These are phyloP conservation scores for Pseudocercospora crystallina DNA, from an alignment of 2,329 filamentous ascomycete species.

Conservation along the genomic window DNA sequence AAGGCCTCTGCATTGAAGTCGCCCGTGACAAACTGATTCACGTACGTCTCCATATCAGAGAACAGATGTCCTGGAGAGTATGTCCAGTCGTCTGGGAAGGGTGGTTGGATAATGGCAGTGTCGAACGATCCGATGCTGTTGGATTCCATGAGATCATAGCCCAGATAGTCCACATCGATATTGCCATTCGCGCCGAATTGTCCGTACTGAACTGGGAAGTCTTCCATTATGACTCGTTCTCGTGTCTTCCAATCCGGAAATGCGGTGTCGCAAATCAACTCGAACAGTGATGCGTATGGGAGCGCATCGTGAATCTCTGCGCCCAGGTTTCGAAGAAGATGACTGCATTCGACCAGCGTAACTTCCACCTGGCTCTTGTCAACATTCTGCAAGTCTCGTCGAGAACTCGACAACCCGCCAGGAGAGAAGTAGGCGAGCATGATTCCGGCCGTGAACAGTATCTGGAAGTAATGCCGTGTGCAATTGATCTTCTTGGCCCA, in stretches of 20 bases:
- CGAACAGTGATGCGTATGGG: slow-evolving; percentile 10
- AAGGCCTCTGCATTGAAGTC: slow-evolving; percentile 8
- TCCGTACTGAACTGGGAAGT: too few relatives aligned
- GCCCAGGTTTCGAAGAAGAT: slow-evolving; percentile 1
- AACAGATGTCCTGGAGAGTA: slow-evolving; percentile 14
- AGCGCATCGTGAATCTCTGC: slow-evolving; percentile 6
- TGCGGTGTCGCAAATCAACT: slow-evolving; percentile 2
- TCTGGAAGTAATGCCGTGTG: slow-evolving; percentile 52
- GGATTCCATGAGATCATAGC: background rate
- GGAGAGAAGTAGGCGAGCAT: slow-evolving; percentile 8
- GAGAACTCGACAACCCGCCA: background rate
- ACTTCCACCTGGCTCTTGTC: background rate
- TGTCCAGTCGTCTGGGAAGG: slow-evolving; percentile 1
- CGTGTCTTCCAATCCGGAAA: slow-evolving; percentile 5
- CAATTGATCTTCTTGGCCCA: slow-evolving; percentile 41
- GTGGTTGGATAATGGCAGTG: too few relatives aligned
- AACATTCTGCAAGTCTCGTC: background rate
- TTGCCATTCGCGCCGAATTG: too few relatives aligned
- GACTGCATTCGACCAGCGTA: slow-evolving; percentile 2
- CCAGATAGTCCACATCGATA: too few relatives aligned
- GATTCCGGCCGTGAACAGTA: slow-evolving; percentile 48
- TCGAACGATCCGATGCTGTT: background rate
- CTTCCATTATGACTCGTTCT: background rate
- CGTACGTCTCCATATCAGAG: slow-evolving; percentile 11
- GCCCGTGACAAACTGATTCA: slow-evolving; percentile 11